Percentiles rank a stretch among this genome's conserved stretches.
Evolutionary conservation across 1,139 yeast genomes (phyloP).

Genomic region (Protomyces pachydermus): DNA sequence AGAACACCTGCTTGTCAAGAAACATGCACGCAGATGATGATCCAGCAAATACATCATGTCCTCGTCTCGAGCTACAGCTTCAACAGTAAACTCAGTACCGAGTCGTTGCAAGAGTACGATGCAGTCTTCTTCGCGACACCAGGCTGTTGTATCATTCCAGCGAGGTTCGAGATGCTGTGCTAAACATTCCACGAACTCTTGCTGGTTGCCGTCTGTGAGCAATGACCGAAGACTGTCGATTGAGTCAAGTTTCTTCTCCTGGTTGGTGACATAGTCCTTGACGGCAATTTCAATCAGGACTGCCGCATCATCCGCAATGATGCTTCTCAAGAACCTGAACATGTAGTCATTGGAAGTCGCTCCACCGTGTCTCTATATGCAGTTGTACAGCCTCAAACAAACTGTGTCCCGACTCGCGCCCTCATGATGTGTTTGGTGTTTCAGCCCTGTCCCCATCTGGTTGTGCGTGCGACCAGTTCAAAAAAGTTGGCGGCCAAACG

Average conservation of each 20-base stretch:
- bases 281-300: conserved; percentile 5
- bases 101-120: background rate
- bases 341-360: no score
- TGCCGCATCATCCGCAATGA: background rate
- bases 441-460: background rate
- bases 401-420: background rate
- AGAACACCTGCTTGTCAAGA: background rate
- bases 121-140: conserved; percentile 8
- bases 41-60: conserved; percentile 7
- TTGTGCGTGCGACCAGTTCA: background rate
- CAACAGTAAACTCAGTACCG: background rate
- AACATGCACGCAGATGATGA: conserved; percentile 13
- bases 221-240: background rate
- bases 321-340: background rate
- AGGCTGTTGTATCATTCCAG: conserved; percentile 7
- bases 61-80: background rate
- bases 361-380: background rate
- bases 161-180: conserved; percentile 10
- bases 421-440: background rate
- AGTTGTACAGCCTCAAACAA: background rate
- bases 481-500: background rate
- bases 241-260: background rate
- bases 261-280: conserved; percentile 2
- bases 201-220: background rate
- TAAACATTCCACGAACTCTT: background rate